Percentiles rank a stretch among this genome's conserved stretches.
phyloP scores from a whole-genome alignment of 2,329 filamentous ascomycete genomes.

The Calonectria pauciramosa region DNA sequence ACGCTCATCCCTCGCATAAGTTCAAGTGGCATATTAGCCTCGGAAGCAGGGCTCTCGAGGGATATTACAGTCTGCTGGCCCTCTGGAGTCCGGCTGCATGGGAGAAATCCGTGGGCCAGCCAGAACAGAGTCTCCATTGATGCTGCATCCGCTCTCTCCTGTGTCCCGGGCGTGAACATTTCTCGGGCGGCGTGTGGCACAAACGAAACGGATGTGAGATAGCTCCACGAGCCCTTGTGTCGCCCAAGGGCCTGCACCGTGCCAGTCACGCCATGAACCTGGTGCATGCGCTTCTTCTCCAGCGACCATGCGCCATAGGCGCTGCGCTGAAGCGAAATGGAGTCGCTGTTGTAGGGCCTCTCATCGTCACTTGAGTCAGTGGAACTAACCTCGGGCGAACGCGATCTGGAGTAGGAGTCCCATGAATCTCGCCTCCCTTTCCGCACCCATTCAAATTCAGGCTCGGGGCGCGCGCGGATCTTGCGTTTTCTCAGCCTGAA shows the following conservation, averaged over 20 bases:
- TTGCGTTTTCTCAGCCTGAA: not conserved
- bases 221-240: constrained; percentile 27
- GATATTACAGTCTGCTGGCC: constrained; percentile 22
- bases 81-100: constrained; percentile 8
- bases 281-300: not conserved
- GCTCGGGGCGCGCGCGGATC: not conserved
- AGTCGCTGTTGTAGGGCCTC: not conserved
- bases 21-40: not conserved
- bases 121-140: constrained; percentile 26
- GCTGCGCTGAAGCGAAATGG: constrained; percentile 1
- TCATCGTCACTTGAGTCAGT: not conserved
- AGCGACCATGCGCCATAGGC: constrained; percentile 16
- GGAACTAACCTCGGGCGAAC: not conserved
- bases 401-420: not conserved
- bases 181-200: constrained; percentile 21
- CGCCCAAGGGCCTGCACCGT: constrained; percentile 18
- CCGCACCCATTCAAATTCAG: not conserved
- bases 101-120: constrained; percentile 25
- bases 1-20: not conserved
- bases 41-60: constrained; percentile 1
- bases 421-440: not conserved
- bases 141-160: not conserved
- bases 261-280: constrained; percentile 13
- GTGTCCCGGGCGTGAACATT: constrained; percentile 12
- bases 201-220: constrained; percentile 22